Evolutionary conservation across 176 grass and related monocot genomes (phyloP).

Genomic region (Poa annua): DNA sequence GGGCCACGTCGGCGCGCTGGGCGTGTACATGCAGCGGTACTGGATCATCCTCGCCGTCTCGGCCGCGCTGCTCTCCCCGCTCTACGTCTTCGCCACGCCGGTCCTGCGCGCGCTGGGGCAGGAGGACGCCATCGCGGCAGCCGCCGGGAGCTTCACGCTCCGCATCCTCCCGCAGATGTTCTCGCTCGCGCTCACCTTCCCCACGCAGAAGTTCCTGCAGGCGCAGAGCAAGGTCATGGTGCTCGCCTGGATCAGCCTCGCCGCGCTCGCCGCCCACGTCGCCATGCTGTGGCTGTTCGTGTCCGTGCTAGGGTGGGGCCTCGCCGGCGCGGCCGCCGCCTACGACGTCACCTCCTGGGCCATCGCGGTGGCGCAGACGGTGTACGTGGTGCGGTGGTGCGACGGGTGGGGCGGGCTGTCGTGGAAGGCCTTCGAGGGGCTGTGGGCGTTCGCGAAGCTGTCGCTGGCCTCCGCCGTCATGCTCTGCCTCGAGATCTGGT

Average conservation of each 20-base stretch:
- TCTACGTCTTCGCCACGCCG: constrained; percentile 62
- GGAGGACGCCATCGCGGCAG: constrained; percentile 52
- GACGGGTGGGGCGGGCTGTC: constrained; percentile 66
- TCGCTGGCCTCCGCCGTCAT: constrained; percentile 72
- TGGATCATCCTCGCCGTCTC: constrained; percentile 75
- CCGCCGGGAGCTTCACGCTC: neutral
- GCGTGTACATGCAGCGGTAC: constrained; percentile 79
- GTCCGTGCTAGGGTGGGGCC: constrained; percentile 55
- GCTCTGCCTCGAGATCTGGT: constrained; percentile 91
- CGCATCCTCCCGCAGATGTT: constrained; percentile 25
- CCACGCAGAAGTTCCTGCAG: constrained; percentile 85
- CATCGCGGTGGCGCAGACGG: constrained; percentile 54
- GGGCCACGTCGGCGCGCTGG: constrained; percentile 66
- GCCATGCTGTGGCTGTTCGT: constrained; percentile 63
- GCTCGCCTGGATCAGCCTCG: constrained; percentile 65
- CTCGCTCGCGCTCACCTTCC: constrained; percentile 59
- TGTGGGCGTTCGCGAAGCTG: constrained; percentile 72
- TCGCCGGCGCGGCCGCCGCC: constrained; percentile 59
- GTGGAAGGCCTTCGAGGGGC: constrained; percentile 46
- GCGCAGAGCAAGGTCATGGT: constrained; percentile 90
- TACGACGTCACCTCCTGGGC: constrained; percentile 61
- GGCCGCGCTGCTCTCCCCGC: constrained; percentile 58
- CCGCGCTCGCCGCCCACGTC: constrained; percentile 57
- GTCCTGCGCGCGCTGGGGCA: constrained; percentile 67
- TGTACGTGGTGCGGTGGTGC: constrained; percentile 66